Percentiles rank a stretch among this genome's conserved stretches.
These are phyloP conservation scores for Linanthus parryae DNA, from an alignment of 148 eudicot genomes.

Conservation along the genomic window DNA sequence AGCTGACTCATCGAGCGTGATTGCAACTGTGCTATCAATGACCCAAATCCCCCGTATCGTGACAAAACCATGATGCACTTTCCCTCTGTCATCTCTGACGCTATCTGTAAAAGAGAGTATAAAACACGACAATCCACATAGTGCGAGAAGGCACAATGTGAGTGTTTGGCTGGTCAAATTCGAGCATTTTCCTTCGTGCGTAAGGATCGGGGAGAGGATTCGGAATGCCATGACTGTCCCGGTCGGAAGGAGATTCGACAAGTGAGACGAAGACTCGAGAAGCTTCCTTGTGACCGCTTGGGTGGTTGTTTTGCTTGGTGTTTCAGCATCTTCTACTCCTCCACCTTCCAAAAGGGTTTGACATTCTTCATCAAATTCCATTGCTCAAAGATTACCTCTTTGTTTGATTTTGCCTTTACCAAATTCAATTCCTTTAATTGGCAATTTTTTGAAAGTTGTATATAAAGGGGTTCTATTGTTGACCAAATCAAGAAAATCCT, in stretches of 20 bases:
- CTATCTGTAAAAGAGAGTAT: constrained; percentile 48
- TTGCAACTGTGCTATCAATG: constrained; percentile 29
- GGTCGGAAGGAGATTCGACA: constrained; percentile 9
- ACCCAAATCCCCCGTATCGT: constrained; percentile 53
- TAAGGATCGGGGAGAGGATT: constrained; percentile 5
- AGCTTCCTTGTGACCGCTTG: constrained; percentile 1
- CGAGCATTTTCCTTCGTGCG: constrained; percentile 1
- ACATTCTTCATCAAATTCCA: not conserved
- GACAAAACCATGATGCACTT: constrained; percentile 57
- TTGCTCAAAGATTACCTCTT: no score
- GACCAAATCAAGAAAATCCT: no score
- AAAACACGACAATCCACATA: constrained; percentile 4
- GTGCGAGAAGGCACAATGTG: not conserved
- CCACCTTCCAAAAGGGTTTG: not conserved
- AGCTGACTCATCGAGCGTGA: constrained; percentile 17
- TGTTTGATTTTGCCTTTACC: no score
- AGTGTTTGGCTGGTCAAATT: not conserved
- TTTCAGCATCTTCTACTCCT: not conserved
- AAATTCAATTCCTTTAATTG: no score
- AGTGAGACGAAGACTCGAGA: constrained; percentile 5
- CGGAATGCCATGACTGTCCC: constrained; percentile 7
- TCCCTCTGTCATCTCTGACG: constrained; percentile 41
- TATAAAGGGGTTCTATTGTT: no score
- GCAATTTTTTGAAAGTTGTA: no score
- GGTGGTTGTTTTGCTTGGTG: not conserved